phyloP scores from a whole-genome alignment of 1,284 basidiomycete species.

The Peniophora sp. region DNA sequence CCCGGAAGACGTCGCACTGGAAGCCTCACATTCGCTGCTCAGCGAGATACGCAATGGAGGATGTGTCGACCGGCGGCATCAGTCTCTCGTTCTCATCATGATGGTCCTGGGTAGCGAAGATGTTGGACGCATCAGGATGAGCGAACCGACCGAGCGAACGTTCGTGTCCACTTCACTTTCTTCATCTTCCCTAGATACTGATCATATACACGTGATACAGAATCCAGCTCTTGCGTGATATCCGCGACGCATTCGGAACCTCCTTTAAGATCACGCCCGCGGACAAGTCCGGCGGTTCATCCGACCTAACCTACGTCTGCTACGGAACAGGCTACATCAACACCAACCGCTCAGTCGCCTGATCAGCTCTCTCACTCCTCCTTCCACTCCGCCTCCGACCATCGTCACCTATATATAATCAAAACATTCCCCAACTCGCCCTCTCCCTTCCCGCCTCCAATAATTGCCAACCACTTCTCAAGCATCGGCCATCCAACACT shows the following conservation, averaged over 20 bases:
- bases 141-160: slow-evolving; percentile 76
- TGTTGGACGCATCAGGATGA: slow-evolving; percentile 84
- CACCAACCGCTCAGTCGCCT: slow-evolving; percentile 66
- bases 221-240: slow-evolving; percentile 85
- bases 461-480: slow-evolving; percentile 62
- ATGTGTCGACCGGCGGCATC: slow-evolving; percentile 88
- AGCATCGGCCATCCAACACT: slow-evolving; percentile 81
- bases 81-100: slow-evolving; percentile 81
- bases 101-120: slow-evolving; percentile 97
- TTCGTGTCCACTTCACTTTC: slow-evolving; percentile 32
- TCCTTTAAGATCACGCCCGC: slow-evolving; percentile 39
- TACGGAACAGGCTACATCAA: slow-evolving; percentile 76
- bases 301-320: slow-evolving; percentile 66
- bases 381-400: background rate
- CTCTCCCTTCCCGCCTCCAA: slow-evolving; percentile 49
- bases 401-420: slow-evolving; percentile 37
- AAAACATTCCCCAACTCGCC: slow-evolving; percentile 42
- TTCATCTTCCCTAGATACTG: background rate
- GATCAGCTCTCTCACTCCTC: slow-evolving; percentile 11
- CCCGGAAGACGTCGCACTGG: slow-evolving; percentile 90
- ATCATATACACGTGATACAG: slow-evolving; percentile 34
- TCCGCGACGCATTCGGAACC: slow-evolving; percentile 73
- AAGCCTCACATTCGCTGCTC: slow-evolving; percentile 74
- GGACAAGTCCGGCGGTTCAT: slow-evolving; percentile 39
- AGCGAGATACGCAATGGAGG: slow-evolving; percentile 78